phyloP scores from a whole-genome alignment of 1,139 yeast species.

The Saccharomyces pastorianus region DNA sequence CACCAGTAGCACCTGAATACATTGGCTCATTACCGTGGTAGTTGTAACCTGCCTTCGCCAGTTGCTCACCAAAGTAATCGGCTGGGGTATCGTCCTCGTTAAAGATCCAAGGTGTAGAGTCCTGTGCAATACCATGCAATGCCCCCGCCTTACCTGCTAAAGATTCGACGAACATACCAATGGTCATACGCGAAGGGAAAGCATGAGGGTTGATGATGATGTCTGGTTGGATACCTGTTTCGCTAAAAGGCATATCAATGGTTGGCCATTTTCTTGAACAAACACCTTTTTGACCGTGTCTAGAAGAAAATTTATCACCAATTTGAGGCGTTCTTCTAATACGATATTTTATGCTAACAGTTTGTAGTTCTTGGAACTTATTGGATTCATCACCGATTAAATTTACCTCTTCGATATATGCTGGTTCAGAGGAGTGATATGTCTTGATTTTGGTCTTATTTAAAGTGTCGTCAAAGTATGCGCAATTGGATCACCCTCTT shows the following conservation, averaged over 20 bases:
- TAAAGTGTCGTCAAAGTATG: slow-evolving; percentile 81
- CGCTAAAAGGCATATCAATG: slow-evolving; percentile 93
- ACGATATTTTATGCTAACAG: slow-evolving; percentile 80
- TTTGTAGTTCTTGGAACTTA: slow-evolving; percentile 74
- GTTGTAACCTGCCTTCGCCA: slow-evolving; percentile 80
- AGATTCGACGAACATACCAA: slow-evolving; percentile 98
- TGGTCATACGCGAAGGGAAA: slow-evolving; percentile 99
- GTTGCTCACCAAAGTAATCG: slow-evolving; percentile 92
- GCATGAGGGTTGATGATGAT: slow-evolving; percentile 97
- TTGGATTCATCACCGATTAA: slow-evolving; percentile 71
- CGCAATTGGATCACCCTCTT: slow-evolving; percentile 96
- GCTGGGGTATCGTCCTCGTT: slow-evolving; percentile 92
- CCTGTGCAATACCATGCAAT: slow-evolving; percentile 94
- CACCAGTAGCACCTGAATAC: slow-evolving; percentile 98
- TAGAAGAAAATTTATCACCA: slow-evolving; percentile 96
- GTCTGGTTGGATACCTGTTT: slow-evolving; percentile 94
- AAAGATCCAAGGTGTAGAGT: slow-evolving; percentile 94
- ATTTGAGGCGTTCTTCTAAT: slow-evolving; percentile 87
- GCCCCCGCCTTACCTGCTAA: slow-evolving; percentile 98
- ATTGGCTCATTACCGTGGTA: slow-evolving; percentile 98
- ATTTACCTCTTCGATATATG: slow-evolving; percentile 91
- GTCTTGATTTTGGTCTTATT: slow-evolving; percentile 90
- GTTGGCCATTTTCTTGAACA: slow-evolving; percentile 98
- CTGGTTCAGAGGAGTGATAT: slow-evolving; percentile 92
- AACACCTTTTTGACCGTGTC: slow-evolving; percentile 99